phyloP scores from a whole-genome alignment of 345 rosid genomes.

The Garcia nutans region DNA sequence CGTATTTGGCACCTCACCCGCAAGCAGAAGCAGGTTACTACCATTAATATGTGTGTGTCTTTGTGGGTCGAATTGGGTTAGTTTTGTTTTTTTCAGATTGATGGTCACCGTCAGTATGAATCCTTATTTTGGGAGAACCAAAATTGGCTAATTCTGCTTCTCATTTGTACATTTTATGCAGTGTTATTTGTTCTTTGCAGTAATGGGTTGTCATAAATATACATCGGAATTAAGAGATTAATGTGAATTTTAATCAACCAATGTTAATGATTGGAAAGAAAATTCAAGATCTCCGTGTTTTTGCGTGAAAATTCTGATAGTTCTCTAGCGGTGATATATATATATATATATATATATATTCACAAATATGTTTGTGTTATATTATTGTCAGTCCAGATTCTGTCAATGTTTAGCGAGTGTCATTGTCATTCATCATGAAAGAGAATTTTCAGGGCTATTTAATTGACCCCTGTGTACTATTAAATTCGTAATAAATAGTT shows the following conservation, averaged over 20 bases:
- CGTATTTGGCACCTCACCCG: constrained; percentile 98
- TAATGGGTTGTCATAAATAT: background rate
- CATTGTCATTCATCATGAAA: background rate
- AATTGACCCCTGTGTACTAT: background rate
- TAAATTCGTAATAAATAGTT: background rate
- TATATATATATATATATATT: no score
- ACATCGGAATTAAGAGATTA: background rate
- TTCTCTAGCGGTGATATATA: background rate
- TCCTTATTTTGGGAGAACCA: background rate
- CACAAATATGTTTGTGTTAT: background rate
- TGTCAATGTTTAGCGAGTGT: background rate
- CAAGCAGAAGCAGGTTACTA: constrained; percentile 89
- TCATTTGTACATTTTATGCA: background rate
- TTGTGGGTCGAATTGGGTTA: background rate
- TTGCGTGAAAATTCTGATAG: background rate
- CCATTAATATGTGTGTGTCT: background rate
- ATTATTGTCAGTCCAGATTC: no score
- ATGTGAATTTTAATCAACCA: background rate
- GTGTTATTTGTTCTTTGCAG: background rate
- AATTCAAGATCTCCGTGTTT: background rate
- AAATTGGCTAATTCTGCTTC: background rate
- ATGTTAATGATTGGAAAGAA: background rate
- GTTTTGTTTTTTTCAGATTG: background rate
- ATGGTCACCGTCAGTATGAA: background rate
- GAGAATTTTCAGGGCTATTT: background rate